Percentiles rank a stretch among this genome's conserved stretches.
These are phyloP conservation scores for Saccharomycopsis sp. DNA, from an alignment of 805 yeast genomes.

Conservation along the genomic window DNA sequence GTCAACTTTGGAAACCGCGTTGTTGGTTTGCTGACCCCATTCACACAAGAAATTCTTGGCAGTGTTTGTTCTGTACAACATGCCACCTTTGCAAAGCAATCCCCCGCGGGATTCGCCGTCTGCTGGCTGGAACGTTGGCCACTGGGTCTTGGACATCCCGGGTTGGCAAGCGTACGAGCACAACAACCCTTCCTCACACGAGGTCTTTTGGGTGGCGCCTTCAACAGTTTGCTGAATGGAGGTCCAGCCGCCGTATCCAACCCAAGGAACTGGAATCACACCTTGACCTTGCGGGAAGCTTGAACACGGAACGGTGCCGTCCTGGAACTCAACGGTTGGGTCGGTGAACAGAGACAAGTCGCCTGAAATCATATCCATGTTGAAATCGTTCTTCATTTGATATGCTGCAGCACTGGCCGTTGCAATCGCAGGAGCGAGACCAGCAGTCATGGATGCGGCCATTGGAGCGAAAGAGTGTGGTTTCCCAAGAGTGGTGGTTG, in stretches of 20 bases:
- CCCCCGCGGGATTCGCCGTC: conserved; percentile 70
- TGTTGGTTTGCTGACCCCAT: conserved; percentile 64
- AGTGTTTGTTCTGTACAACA: conserved; percentile 51
- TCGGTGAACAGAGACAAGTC: conserved; percentile 40
- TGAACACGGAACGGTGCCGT: conserved; percentile 62
- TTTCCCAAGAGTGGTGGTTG: conserved; percentile 26
- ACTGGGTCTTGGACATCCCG: conserved; percentile 75
- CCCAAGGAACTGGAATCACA: conserved; percentile 51
- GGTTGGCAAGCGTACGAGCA: conserved; percentile 74
- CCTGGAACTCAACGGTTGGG: conserved; percentile 42
- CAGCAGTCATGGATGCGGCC: conserved; percentile 22
- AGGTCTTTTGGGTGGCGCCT: conserved; percentile 55
- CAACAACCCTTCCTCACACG: conserved; percentile 58
- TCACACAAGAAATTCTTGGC: conserved; percentile 48
- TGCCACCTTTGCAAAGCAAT: conserved; percentile 48
- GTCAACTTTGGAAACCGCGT: conserved; percentile 53
- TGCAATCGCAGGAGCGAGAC: conserved; percentile 26
- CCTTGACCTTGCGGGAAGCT: conserved; percentile 64
- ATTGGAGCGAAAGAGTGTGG: neutral
- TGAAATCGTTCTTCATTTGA: conserved; percentile 39
- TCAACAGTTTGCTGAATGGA: conserved; percentile 48
- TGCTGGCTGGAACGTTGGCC: conserved; percentile 61
- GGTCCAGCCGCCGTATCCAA: conserved; percentile 44
- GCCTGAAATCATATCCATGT: conserved; percentile 39
- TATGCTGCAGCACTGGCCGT: conserved; percentile 41